Base-by-base conservation (phyloP, 371 early-diverging fungal genomes). In the Gilbertella persicaria region DNA sequence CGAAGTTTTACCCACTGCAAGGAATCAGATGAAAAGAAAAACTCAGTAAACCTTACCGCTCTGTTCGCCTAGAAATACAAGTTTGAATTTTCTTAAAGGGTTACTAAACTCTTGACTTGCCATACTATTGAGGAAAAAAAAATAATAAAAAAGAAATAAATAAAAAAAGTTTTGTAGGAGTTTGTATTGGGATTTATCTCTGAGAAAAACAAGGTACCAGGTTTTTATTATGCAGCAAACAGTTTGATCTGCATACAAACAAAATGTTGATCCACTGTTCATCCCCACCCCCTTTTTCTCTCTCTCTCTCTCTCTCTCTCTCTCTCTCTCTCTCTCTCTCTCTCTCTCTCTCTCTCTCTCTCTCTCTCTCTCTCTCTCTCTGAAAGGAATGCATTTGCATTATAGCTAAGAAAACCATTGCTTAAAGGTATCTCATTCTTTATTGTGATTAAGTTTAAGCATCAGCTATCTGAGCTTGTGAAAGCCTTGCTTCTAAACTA, bases 31-130 rank as follows among this genome's bases (percentile, higher is more conserved):
- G 8, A 24, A 35, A 23, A 21, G 19, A 13, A 36, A 19, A 29
- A 28, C 16, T 36, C 7, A 45, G 13, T n/a, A 12, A 33, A 26
- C 14, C 78, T 67, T 87, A 94, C 95, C 95, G 67, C 92, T 91
- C 67, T 95, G 95, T 63, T 97, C 97, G 50, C 98, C 98, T 25
- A 98, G 82, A 64, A 98, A 94, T 21, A 95, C 95, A 26, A 95
- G 84, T 67, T 95, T 95, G 79, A 89, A 94, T 69, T 93, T 94
- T 61, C 87, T 73, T 47, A 94, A 79, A 25, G 92, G 90, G 63
- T 85, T 91, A 33, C 64, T 68, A 45, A 75, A 75, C 35, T 69
- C 69, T 48, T 69, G 69, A 30, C 60, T 66, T 10, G 67, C 50
- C 64, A 67, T 70, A 10, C n/a, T 38, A 6, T 30, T 3, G n/a